A percentile compares a stretch with the other conserved stretches of the same genome.
These are phyloP conservation scores for Goffeauzyma gilvescens DNA, from an alignment of 768 basidiomycete species.

Conservation along the genomic window DNA sequence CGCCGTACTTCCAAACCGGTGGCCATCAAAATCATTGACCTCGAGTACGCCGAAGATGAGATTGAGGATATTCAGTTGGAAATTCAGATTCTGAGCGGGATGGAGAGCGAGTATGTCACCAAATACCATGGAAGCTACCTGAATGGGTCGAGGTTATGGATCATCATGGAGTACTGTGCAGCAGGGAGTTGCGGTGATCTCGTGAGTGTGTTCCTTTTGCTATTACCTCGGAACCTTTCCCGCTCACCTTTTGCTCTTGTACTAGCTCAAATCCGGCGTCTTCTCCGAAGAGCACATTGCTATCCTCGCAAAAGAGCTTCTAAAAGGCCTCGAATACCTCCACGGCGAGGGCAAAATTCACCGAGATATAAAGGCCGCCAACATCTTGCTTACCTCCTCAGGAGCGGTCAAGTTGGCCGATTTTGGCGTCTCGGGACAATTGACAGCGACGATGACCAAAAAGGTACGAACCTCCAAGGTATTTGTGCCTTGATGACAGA, in stretches of 20 bases:
- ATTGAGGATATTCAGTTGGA: conserved; percentile 98
- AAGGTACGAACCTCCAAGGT: conserved; percentile 20
- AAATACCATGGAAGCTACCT: conserved; percentile 96
- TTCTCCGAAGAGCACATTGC: conserved; percentile 98
- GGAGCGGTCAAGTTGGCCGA: conserved; percentile 93
- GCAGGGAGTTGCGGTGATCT: conserved; percentile 95
- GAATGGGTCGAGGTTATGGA: conserved; percentile 93
- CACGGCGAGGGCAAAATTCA: conserved; percentile 93
- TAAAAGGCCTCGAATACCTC: conserved; percentile 82
- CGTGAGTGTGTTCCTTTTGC: conserved; percentile 37
- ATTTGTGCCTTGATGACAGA: background rate
- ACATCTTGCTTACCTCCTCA: conserved; percentile 73
- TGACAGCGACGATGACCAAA: conserved; percentile 37
- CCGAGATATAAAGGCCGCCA: conserved; percentile 98
- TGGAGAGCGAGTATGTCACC: conserved; percentile 90
- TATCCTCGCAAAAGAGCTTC: conserved; percentile 78
- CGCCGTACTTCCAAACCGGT: conserved; percentile 89
- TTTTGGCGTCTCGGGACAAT: conserved; percentile 94
- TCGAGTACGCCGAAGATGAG: conserved; percentile 97
- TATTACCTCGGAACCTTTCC: background rate
- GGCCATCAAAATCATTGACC: conserved; percentile 98
- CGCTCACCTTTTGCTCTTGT: background rate
- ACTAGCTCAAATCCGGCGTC: conserved; percentile 90
- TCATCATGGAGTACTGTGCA: conserved; percentile 93
- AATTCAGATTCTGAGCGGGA: conserved; percentile 88